Conservation (phyloP, 768 basidiomycete species). For the Lepiota venenata region DNA sequence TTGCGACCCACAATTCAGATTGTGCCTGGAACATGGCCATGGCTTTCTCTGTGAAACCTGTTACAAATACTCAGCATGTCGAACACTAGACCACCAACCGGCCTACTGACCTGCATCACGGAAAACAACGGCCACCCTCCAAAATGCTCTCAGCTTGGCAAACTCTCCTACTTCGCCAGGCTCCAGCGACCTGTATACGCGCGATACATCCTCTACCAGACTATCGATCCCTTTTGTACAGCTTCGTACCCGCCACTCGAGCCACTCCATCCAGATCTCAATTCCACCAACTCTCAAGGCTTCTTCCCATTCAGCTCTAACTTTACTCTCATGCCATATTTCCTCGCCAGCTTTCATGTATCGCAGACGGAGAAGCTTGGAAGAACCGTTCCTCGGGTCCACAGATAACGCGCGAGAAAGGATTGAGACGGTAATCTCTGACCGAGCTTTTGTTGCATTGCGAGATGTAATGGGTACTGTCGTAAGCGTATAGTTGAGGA, state of each 20-base stretch:
- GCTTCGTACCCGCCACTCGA: conserved; percentile 67
- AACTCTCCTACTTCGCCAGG: conserved; percentile 43
- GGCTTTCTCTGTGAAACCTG: conserved; percentile 73
- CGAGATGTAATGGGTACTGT: conserved; percentile 61
- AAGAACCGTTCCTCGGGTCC: conserved; percentile 47
- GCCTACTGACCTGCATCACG: conserved; percentile 59
- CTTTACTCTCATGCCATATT: conserved; percentile 56
- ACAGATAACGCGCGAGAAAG: conserved; percentile 60
- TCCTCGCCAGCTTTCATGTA: conserved; percentile 75
- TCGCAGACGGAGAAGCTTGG: conserved; percentile 49
- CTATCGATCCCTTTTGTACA: conserved; percentile 46
- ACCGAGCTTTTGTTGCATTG: conserved; percentile 63
- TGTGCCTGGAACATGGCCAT: conserved; percentile 82
- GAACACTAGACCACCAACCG: neutral
- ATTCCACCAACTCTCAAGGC: conserved; percentile 50
- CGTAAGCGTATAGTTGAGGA: conserved; percentile 61
- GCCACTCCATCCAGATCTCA: conserved; percentile 75
- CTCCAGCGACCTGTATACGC: conserved; percentile 41
- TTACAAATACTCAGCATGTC: conserved; percentile 10
- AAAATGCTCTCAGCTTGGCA: conserved; percentile 58
- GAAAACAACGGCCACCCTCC: conserved; percentile 63
- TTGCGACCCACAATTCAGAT: conserved; percentile 63
- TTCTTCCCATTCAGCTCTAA: conserved; percentile 66
- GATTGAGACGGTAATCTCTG: conserved; percentile 69
- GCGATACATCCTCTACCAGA: conserved; percentile 47